Conservation (phyloP, 441 rosid genomes). For the Croton laevigatus region DNA sequence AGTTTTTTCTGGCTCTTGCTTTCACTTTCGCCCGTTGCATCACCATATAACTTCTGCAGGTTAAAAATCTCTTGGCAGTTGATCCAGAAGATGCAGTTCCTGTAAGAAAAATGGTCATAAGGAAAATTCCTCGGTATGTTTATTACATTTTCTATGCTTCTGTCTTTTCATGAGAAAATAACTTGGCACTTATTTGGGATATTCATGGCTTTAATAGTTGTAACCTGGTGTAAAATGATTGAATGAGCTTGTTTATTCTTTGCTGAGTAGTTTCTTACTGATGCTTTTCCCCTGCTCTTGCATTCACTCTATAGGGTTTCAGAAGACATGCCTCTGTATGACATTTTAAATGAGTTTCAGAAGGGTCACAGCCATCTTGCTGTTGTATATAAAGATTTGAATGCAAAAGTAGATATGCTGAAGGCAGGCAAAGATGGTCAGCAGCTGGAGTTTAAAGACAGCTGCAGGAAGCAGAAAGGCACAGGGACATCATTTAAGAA, state of each 20-base stretch:
- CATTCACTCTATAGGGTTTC: slow-evolving; percentile 53
- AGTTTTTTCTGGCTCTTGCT: not conserved
- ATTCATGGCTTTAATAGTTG: not conserved
- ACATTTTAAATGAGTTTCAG: slow-evolving; percentile 90
- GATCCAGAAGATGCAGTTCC: slow-evolving; percentile 70
- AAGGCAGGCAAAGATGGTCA: slow-evolving; percentile 42
- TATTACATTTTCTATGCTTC: not conserved
- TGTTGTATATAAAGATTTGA: slow-evolving; percentile 72
- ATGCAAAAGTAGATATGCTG: slow-evolving; percentile 32
- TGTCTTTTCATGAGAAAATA: not conserved
- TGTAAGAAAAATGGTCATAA: slow-evolving; percentile 68
- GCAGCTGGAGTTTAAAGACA: slow-evolving; percentile 44
- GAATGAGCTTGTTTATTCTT: not conserved
- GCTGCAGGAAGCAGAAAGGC: slow-evolving; percentile 53
- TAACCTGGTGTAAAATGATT: not conserved
- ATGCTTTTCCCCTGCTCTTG: slow-evolving; percentile 16
- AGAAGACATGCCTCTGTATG: slow-evolving; percentile 83
- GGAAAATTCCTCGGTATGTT: slow-evolving; percentile 82
- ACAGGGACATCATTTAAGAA: slow-evolving; percentile 34
- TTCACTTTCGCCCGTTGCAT: slow-evolving; percentile 18
- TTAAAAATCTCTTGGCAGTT: slow-evolving; percentile 75
- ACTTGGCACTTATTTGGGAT: not conserved
- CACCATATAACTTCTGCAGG: slow-evolving; percentile 38
- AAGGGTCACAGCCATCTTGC: slow-evolving; percentile 97
- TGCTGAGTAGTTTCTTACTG: slow-evolving; percentile 10